Evolutionary conservation across 805 yeast genomes (phyloP).

Genomic region (Schwanniomyces yamadae): DNA sequence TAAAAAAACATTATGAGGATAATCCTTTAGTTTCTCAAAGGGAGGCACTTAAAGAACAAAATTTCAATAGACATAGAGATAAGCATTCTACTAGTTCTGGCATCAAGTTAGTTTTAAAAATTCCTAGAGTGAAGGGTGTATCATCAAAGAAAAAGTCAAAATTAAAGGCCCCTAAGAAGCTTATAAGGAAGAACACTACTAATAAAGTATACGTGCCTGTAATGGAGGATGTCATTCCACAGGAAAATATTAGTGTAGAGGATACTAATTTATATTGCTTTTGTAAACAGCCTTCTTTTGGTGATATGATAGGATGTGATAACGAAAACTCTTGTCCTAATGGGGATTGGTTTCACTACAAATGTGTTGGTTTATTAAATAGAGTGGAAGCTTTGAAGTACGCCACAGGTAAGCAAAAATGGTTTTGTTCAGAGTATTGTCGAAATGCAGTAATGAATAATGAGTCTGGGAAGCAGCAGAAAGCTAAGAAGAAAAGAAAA

Average conservation of each 20-base stretch:
- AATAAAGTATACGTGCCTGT: not conserved
- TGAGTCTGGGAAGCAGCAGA: slow-evolving; percentile 7
- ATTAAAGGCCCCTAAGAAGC: not conserved
- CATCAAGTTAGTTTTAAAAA: slow-evolving; percentile 10
- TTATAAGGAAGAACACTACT: slow-evolving; percentile 7
- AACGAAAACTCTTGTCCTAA: slow-evolving; percentile 46
- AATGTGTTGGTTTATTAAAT: slow-evolving; percentile 41
- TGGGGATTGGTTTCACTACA: slow-evolving; percentile 48
- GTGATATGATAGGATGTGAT: slow-evolving; percentile 97
- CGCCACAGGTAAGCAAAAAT: slow-evolving; percentile 32
- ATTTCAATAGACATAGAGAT: slow-evolving; percentile 5
- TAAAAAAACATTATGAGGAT: slow-evolving; percentile 32
- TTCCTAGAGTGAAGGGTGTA: slow-evolving; percentile 3
- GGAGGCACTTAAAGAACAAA: slow-evolving; percentile 37
- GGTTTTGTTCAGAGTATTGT: slow-evolving; percentile 42
- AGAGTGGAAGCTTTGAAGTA: slow-evolving; percentile 37
- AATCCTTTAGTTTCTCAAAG: slow-evolving; percentile 37
- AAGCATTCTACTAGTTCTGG: slow-evolving; percentile 4
- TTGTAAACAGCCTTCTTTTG: slow-evolving; percentile 92
- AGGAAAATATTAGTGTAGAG: not conserved
- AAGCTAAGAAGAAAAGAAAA: slow-evolving; percentile 12
- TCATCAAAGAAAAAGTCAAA: not conserved
- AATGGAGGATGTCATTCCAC: not conserved
- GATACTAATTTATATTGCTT: slow-evolving; percentile 62
- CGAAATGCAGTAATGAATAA: slow-evolving; percentile 14